Conservation (phyloP, 495 filamentous ascomycete genomes). For the Tuber microsphaerosporum region DNA sequence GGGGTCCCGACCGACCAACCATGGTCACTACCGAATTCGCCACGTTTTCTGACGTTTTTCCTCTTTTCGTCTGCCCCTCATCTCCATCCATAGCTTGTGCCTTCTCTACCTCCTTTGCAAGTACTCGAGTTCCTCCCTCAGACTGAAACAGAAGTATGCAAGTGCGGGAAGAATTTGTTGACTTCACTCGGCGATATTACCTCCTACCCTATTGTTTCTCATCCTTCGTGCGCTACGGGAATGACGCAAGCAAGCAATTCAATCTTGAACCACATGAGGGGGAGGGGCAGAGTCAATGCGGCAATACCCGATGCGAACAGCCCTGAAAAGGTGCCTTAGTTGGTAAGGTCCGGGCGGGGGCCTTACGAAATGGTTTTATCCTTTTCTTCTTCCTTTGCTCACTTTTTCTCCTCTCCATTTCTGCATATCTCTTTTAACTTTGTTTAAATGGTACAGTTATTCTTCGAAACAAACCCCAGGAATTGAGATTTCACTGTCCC, state of each 20-base stretch:
- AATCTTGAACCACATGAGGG: neutral
- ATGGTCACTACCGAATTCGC: constrained; percentile 2
- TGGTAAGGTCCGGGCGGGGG: neutral
- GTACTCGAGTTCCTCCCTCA: constrained; percentile 1
- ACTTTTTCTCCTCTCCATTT: neutral
- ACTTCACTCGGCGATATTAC: constrained; percentile 3
- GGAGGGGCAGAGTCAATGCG: neutral
- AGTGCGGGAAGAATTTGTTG: constrained; percentile 3
- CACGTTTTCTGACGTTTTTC: neutral
- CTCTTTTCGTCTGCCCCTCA: neutral
- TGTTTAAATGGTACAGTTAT: neutral
- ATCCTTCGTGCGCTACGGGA: neutral
- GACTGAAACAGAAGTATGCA: constrained; percentile 3
- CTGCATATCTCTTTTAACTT: neutral
- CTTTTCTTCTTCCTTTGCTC: neutral
- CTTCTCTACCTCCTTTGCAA: neutral
- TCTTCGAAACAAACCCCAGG: neutral
- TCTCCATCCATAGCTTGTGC: neutral
- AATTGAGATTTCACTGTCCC: neutral
- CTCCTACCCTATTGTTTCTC: neutral
- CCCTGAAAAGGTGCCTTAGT: neutral
- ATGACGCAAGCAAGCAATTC: constrained; percentile 3
- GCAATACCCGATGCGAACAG: neutral
- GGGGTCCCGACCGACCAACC: constrained; percentile 1
- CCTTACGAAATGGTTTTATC: neutral